A percentile compares a stretch with the other conserved stretches of the same genome.
These are phyloP conservation scores for Kokia cookei DNA, from an alignment of 441 rosid species.

Conservation along the genomic window DNA sequence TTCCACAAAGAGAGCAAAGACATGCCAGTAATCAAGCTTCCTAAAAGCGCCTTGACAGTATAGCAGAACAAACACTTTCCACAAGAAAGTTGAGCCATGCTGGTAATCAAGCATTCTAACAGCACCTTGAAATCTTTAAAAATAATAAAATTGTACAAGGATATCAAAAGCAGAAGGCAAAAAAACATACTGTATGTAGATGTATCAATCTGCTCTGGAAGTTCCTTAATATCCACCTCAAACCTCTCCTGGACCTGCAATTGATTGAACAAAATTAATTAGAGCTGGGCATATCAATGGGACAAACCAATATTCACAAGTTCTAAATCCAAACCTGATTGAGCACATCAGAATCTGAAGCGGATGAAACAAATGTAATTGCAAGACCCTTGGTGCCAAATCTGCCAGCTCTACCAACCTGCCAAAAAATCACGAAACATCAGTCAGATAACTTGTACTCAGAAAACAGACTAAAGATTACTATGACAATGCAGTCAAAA, in stretches of 20 bases:
- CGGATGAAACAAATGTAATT: slow-evolving; percentile 88
- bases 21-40: too few species aligned
- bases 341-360: slow-evolving; percentile 81
- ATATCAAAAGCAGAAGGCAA: background rate
- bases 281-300: background rate
- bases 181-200: slow-evolving; percentile 77
- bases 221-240: slow-evolving; percentile 60
- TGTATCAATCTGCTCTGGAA: slow-evolving; percentile 95
- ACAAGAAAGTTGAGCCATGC: background rate
- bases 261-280: background rate
- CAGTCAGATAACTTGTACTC: background rate
- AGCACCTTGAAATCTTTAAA: background rate
- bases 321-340: slow-evolving; percentile 54
- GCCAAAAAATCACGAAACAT: background rate
- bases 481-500: background rate
- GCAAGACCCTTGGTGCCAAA: too few species aligned
- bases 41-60: background rate
- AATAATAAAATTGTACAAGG: background rate
- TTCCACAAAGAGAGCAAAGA: too few species aligned
- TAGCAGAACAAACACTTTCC: background rate
- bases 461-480: background rate
- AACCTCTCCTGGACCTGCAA: slow-evolving; percentile 83
- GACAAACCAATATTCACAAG: background rate
- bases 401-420: slow-evolving; percentile 81
- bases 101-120: background rate